Percentiles rank a stretch among this genome's conserved stretches.
These are phyloP conservation scores for Elaeagnus macrophylla DNA, from an alignment of 306 rosid species.

Conservation along the genomic window DNA sequence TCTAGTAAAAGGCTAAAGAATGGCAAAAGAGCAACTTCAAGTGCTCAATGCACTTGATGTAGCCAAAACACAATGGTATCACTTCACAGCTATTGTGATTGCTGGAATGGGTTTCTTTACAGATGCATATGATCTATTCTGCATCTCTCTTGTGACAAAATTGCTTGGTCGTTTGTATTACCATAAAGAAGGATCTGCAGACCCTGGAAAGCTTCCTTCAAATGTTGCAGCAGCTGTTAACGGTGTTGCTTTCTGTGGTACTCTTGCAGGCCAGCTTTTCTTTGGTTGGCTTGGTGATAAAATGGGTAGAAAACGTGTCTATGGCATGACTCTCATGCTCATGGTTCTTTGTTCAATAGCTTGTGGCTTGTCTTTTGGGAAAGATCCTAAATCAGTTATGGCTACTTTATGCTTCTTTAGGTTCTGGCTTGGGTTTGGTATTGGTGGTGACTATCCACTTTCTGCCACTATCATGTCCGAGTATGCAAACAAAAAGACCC, in stretches of 20 bases:
- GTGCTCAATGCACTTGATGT: slow-evolving; percentile 73
- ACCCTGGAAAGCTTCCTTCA: slow-evolving; percentile 59
- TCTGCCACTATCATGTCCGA: slow-evolving; percentile 95
- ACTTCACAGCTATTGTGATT: slow-evolving; percentile 75
- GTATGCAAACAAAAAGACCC: slow-evolving; percentile 76
- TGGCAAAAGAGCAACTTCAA: slow-evolving; percentile 45
- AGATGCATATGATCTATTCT: slow-evolving; percentile 77
- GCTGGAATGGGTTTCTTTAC: slow-evolving; percentile 97
- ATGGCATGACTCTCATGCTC: slow-evolving; percentile 81
- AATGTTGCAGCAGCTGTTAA: slow-evolving; percentile 66
- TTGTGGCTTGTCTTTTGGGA: slow-evolving; percentile 69
- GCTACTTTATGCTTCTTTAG: slow-evolving; percentile 72
- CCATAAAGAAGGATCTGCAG: slow-evolving; percentile 25
- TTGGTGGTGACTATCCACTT: slow-evolving; percentile 93
- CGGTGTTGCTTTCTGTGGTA: slow-evolving; percentile 81
- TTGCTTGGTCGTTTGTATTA: slow-evolving; percentile 69
- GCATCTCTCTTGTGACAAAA: slow-evolving; percentile 85
- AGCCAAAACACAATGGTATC: slow-evolving; percentile 91
- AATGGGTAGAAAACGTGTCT: slow-evolving; percentile 70
- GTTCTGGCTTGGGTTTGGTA: slow-evolving; percentile 90
- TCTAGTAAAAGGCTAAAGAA: slow-evolving; percentile 4
- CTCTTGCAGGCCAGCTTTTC: slow-evolving; percentile 80
- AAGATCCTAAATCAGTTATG: slow-evolving; percentile 41
- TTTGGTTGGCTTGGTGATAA: slow-evolving; percentile 97
- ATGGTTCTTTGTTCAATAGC: slow-evolving; percentile 73